Percentiles rank a stretch among this genome's conserved stretches.
These are phyloP conservation scores for Marasmius tenuissimus DNA, from an alignment of 1,284 basidiomycete species.

Conservation along the genomic window DNA sequence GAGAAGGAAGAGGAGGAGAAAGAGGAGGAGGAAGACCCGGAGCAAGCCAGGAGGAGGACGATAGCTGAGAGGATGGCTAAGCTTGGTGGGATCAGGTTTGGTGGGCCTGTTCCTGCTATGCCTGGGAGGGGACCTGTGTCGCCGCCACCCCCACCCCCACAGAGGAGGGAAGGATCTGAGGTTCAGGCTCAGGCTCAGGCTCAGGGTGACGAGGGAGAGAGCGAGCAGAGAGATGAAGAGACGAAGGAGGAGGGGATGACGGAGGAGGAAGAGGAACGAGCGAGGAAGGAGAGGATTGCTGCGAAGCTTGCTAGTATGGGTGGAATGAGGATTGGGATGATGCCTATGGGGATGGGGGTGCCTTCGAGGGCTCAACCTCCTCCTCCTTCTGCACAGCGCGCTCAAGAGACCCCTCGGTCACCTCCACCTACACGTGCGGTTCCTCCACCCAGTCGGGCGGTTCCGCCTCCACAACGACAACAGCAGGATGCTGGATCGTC, in stretches of 20 bases:
- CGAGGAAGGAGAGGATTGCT: slow-evolving; percentile 68
- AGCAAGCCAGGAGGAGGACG: slow-evolving; percentile 51
- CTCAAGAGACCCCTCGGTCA: not conserved
- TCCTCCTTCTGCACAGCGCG: slow-evolving; percentile 1
- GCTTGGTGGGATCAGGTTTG: slow-evolving; percentile 72
- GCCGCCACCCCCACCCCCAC: slow-evolving; percentile 28
- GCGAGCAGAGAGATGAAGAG: slow-evolving; percentile 25
- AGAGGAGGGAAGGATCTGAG: slow-evolving; percentile 33
- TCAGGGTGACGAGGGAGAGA: slow-evolving; percentile 23
- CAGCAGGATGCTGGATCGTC: slow-evolving; percentile 39
- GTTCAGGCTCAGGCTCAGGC: slow-evolving; percentile 27
- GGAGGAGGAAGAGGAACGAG: slow-evolving; percentile 64
- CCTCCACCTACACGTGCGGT: slow-evolving; percentile 7
- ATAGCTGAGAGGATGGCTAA: slow-evolving; percentile 82
- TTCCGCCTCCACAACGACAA: slow-evolving; percentile 35
- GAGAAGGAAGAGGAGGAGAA: too few species aligned
- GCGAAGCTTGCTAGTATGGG: slow-evolving; percentile 72
- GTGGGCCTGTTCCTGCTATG: slow-evolving; percentile 47
- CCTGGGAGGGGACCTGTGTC: slow-evolving; percentile 5
- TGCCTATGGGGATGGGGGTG: slow-evolving; percentile 42
- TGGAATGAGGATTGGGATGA: slow-evolving; percentile 76
- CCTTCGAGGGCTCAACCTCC: slow-evolving; percentile 15
- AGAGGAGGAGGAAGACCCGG: slow-evolving; percentile 44
- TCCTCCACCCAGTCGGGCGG: slow-evolving; percentile 30
- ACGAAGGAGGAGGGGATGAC: too few species aligned